phyloP scores from a whole-genome alignment of 2,329 filamentous ascomycete genomes.

The Pleurostoma richardsiae region DNA sequence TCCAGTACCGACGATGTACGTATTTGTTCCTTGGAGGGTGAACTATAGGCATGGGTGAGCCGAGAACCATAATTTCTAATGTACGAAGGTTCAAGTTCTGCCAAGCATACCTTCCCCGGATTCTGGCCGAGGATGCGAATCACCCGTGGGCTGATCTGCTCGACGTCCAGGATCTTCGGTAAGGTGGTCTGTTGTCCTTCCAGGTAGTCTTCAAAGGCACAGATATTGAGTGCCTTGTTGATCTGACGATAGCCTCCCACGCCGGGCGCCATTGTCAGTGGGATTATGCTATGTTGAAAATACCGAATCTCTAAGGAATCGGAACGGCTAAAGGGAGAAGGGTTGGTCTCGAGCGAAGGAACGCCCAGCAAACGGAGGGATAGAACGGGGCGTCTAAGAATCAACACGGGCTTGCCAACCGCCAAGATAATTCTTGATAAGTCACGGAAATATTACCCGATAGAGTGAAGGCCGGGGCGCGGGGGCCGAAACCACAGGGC shows the following conservation, averaged over 20 bases:
- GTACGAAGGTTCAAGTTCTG: neutral
- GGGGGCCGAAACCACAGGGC: no score
- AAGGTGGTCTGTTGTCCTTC: conserved; percentile 27
- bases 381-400: no score
- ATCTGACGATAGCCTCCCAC: conserved; percentile 36
- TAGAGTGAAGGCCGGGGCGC: no score
- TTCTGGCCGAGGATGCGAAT: conserved; percentile 38
- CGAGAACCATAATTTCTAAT: neutral
- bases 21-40: conserved; percentile 63
- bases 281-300: conserved; percentile 1
- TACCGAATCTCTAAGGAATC: neutral
- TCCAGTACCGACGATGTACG: conserved; percentile 68
- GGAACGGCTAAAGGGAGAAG: no score
- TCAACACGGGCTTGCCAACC: no score
- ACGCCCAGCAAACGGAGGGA: no score
- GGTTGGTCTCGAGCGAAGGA: no score
- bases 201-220: conserved; percentile 43
- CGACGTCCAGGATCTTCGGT: conserved; percentile 25
- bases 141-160: conserved; percentile 31
- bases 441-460: no score
- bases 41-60: conserved; percentile 30
- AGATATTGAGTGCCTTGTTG: conserved; percentile 39
- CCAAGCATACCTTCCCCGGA: conserved; percentile 28
- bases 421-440: no score
- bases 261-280: no score